Conservation (phyloP, 2,329 filamentous ascomycete species). For the Ophiocordyceps unilateralis region DNA sequence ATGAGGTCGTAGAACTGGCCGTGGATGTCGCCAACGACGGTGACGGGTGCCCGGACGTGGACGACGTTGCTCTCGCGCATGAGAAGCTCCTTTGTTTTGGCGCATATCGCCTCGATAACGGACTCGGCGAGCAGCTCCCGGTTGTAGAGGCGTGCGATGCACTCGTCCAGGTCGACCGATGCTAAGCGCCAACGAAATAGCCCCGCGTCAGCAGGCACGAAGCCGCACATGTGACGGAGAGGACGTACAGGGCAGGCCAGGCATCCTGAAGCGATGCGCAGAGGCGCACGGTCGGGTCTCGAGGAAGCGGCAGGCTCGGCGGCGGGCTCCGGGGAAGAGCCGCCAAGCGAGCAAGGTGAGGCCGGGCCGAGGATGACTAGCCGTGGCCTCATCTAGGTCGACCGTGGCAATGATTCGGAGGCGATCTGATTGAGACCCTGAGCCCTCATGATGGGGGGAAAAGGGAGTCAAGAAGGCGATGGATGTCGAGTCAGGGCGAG, state of each 20-base stretch:
- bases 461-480: not conserved
- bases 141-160: slow-evolving; percentile 89
- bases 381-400: slow-evolving; percentile 8
- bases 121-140: slow-evolving; percentile 95
- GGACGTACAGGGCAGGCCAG: slow-evolving; percentile 1
- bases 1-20: slow-evolving; percentile 98
- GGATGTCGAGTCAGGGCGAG: not conserved
- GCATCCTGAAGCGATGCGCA: slow-evolving; percentile 1
- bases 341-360: not conserved
- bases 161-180: slow-evolving; percentile 96
- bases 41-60: slow-evolving; percentile 87
- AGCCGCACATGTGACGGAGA: not conserved
- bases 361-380: not conserved
- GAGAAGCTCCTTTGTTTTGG: slow-evolving; percentile 94
- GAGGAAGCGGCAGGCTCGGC: not conserved
- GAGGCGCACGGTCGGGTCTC: not conserved
- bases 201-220: slow-evolving; percentile 17
- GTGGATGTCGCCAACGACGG: slow-evolving; percentile 95
- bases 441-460: not conserved
- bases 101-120: slow-evolving; percentile 96
- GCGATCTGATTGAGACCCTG: not conserved
- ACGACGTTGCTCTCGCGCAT: slow-evolving; percentile 99
- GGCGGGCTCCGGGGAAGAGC: not conserved
- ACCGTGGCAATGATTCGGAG: slow-evolving; percentile 6
- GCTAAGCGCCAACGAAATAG: slow-evolving; percentile 66